A percentile compares a stretch with the other conserved stretches of the same genome.
Conservation (phyloP, 2,329 filamentous ascomycete species). For the Diplocarpon mali region DNA sequence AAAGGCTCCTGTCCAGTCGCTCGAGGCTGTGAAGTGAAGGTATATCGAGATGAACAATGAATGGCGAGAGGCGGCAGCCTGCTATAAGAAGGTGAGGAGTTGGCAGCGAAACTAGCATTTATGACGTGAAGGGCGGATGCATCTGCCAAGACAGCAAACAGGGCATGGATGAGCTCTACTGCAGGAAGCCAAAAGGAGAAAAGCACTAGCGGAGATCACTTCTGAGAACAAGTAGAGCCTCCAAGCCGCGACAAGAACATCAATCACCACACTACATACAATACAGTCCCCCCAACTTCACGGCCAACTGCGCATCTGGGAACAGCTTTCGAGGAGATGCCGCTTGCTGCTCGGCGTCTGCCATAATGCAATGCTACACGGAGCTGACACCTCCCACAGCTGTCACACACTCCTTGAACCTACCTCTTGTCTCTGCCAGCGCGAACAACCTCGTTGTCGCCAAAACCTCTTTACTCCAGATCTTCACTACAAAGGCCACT, state of each 20-base stretch:
- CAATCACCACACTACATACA: neutral
- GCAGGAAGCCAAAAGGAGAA: too few species aligned
- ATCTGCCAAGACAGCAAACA: too few species aligned
- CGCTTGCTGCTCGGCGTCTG: constrained; percentile 6
- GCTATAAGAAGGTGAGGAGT: neutral
- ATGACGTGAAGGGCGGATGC: neutral
- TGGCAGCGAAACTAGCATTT: constrained; percentile 1
- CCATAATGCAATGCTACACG: constrained; percentile 88
- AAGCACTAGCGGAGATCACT: too few species aligned
- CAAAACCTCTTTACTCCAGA: constrained; percentile 84
- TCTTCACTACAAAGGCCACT: constrained; percentile 66
- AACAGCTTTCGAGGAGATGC: constrained; percentile 3
- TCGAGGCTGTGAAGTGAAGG: neutral
- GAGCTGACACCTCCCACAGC: constrained; percentile 91
- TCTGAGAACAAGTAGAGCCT: too few species aligned
- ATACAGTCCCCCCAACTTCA: neutral
- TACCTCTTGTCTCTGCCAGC: constrained; percentile 66
- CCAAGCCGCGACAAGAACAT: neutral
- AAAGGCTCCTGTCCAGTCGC: neutral
- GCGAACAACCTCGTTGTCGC: constrained; percentile 82
- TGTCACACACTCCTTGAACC: constrained; percentile 74
- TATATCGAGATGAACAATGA: neutral
- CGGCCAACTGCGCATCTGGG: too few species aligned
- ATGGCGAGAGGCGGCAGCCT: neutral
- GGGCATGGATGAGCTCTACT: too few species aligned